Conservation (phyloP, 805 yeast genomes). For the Teunomyces gatunensis region DNA sequence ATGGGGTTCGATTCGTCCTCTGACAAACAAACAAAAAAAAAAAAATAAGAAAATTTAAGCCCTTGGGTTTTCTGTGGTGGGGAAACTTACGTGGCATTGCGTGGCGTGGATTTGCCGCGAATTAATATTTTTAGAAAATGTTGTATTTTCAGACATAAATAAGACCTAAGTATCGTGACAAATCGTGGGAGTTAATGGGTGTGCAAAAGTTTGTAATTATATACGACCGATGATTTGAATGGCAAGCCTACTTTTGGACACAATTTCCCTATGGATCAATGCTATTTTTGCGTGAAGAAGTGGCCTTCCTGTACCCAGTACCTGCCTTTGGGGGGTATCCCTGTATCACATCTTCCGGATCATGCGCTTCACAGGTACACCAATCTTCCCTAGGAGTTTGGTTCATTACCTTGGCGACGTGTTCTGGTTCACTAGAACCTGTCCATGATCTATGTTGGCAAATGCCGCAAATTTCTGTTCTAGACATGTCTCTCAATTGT, state of each 20-base stretch:
- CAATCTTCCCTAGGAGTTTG: constrained; percentile 44
- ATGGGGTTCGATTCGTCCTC: constrained; percentile 1
- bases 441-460: constrained; percentile 53
- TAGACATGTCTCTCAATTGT: constrained; percentile 26
- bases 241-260: background rate
- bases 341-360: constrained; percentile 29
- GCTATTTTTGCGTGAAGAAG: constrained; percentile 5
- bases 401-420: constrained; percentile 54
- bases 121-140: background rate
- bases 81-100: background rate
- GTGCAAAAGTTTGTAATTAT: too few species aligned
- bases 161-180: background rate
- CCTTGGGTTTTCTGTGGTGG: background rate
- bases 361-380: constrained; percentile 54
- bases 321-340: constrained; percentile 60
- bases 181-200: background rate
- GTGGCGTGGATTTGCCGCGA: background rate
- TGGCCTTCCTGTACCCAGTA: constrained; percentile 40
- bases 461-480: constrained; percentile 35
- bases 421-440: constrained; percentile 51
- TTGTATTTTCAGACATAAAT: background rate
- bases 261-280: background rate
- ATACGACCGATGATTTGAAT: background rate
- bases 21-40: background rate
- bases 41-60: too few species aligned